Percentiles rank a stretch among this genome's conserved stretches.
Conservation (phyloP, 148 eudicot species). For the Pouteria glomerata region DNA sequence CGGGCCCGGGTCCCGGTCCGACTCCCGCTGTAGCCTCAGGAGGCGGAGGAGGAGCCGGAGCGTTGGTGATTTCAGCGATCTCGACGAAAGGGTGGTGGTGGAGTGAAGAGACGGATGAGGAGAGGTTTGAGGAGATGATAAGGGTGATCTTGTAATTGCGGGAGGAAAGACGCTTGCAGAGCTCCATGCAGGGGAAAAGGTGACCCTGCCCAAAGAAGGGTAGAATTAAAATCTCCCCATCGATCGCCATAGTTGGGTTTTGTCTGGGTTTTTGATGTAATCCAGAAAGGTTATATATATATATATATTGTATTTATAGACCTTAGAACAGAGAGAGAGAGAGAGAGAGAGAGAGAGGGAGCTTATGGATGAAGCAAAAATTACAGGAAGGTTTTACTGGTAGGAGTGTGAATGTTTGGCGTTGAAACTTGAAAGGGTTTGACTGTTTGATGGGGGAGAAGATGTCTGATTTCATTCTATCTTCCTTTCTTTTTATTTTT, state of each 20-base stretch:
- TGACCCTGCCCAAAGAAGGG: slow-evolving; percentile 42
- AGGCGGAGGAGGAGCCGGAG: slow-evolving; percentile 19
- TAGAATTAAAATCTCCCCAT: slow-evolving; percentile 4
- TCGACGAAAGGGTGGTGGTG: slow-evolving; percentile 28
- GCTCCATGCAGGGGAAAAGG: slow-evolving; percentile 50
- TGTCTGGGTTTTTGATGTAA: background rate
- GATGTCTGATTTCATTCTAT: background rate
- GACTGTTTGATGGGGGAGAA: slow-evolving; percentile 2
- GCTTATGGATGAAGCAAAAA: slow-evolving; percentile 2
- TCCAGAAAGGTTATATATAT: background rate
- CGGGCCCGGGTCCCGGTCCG: slow-evolving; percentile 6
- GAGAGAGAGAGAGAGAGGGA: background rate
- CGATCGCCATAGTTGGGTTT: background rate
- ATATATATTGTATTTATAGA: background rate
- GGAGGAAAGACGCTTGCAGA: slow-evolving; percentile 38
- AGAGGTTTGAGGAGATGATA: slow-evolving; percentile 36
- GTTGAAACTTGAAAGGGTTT: background rate
- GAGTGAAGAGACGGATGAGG: slow-evolving; percentile 48
- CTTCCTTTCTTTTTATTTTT: no score
- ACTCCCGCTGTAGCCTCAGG: background rate
- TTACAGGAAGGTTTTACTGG: background rate
- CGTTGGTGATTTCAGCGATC: slow-evolving; percentile 23
- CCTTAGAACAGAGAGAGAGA: background rate
- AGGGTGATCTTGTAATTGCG: slow-evolving; percentile 31
- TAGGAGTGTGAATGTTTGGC: background rate